These are phyloP conservation scores for Pelargonium australe DNA, from an alignment of 441 rosid genomes.

Conservation along the genomic window DNA sequence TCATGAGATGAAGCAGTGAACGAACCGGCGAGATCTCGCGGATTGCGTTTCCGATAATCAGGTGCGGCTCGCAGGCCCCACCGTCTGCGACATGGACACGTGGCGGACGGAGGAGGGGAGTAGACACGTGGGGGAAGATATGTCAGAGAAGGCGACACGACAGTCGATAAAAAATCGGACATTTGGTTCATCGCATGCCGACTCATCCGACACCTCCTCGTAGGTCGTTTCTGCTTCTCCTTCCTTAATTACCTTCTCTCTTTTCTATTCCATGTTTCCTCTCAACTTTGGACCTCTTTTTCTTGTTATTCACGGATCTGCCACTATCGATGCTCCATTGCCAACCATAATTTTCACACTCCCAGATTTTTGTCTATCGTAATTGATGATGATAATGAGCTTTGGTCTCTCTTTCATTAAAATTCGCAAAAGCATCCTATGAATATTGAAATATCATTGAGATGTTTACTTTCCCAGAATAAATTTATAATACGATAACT, in stretches of 20 bases:
- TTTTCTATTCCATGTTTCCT: slow-evolving; percentile 9
- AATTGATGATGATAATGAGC: neutral
- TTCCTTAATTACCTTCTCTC: neutral
- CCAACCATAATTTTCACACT: neutral
- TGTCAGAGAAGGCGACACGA: neutral
- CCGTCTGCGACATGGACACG: slow-evolving; percentile 8
- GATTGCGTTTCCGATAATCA: neutral
- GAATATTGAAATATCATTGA: neutral
- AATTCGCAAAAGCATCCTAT: neutral
- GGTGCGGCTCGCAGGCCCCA: neutral
- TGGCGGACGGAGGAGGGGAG: neutral
- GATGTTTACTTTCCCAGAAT: no score
- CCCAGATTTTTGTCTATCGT: slow-evolving; percentile 1
- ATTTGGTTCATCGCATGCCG: slow-evolving; percentile 24
- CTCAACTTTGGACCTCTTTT: neutral
- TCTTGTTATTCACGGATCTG: slow-evolving; percentile 4
- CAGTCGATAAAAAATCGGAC: slow-evolving; percentile 18
- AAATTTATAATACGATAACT: no score
- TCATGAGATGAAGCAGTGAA: neutral
- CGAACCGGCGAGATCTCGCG: slow-evolving; percentile 4
- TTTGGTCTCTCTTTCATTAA: neutral
- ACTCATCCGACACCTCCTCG: slow-evolving; percentile 27
- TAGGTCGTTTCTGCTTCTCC: slow-evolving; percentile 15
- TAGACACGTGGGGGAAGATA: slow-evolving; percentile 15
- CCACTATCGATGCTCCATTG: neutral